Base-by-base conservation (phyloP, 2,329 filamentous ascomycete genomes). In the Trematosphaeria pertusa region DNA sequence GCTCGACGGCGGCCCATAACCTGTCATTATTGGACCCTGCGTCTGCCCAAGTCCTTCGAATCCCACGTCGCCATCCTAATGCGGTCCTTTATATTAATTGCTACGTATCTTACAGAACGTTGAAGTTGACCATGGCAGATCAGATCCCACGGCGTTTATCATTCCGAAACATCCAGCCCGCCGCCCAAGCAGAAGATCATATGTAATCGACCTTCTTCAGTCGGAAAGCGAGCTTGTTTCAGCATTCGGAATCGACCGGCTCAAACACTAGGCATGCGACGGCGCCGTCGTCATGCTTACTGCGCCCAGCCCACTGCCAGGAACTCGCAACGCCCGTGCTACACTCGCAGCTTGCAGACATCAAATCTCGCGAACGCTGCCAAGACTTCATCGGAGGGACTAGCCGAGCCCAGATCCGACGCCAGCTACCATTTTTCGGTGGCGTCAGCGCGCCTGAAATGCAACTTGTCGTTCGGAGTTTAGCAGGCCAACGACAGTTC, bases 1-100 rank as follows among this genome's bases (percentile, higher is more conserved):
- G 51, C 43, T 50, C 46, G 43, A 46, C 46, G 50, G 37, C 33
- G 35, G 19, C 43, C 42, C 41, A 50, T 14, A 14, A 48, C 48
- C 38, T 38, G 28, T 47, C 50, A 53, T 54, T 52, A 58, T 57
- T 62, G 58, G 62, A 64, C 62, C 62, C 60, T 65, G 62, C 57
- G 64, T 59, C 50, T 44, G 57, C 56, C 50, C 34, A 7, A 3
- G 17, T 14, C 12, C 20, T n/a, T 9, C 7, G 4, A 6, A 21
- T 48, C 54, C 54, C 57, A 53, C 52, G 50, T 39, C 31, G 14
- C 53, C 45, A 38, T 47, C 37, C 31, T 22, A 50, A 35, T 34
- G 40, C 53, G 52, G 48, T 37, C 22, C 37, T 51, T 35, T 30
- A 41, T 43, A 43, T 30, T 38, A 35, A 22, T 31, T 35, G 26